Evolutionary conservation across 78 protist genomes (phyloP).

Genomic region (Polysphondylium violaceum): DNA sequence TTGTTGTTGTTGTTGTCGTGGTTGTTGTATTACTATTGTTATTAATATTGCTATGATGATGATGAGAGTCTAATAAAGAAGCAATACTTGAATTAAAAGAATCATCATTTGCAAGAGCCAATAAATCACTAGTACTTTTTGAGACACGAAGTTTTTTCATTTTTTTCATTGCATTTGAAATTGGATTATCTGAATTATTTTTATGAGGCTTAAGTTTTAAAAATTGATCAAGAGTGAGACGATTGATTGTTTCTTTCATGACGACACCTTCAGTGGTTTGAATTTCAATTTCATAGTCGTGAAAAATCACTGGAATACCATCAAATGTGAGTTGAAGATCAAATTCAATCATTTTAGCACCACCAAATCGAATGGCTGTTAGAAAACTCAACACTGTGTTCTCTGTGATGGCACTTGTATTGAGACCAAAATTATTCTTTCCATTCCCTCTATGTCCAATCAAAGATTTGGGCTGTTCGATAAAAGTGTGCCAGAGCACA

Average conservation of each 20-base stretch:
- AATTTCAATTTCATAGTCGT: conserved; percentile 78
- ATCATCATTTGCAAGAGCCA: neutral
- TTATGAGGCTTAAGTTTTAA: conserved; percentile 46
- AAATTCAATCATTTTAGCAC: conserved; percentile 82
- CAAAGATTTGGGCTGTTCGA: conserved; percentile 64
- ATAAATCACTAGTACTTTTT: conserved; percentile 53
- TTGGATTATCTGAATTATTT: neutral
- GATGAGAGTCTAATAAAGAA: no score
- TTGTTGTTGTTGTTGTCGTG: neutral
- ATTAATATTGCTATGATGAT: neutral
- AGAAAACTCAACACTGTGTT: conserved; percentile 84
- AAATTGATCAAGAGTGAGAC: conserved; percentile 63
- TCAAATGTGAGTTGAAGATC: conserved; percentile 88
- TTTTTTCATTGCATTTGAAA: conserved; percentile 15
- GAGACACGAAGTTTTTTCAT: conserved; percentile 43
- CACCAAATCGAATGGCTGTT: conserved; percentile 85
- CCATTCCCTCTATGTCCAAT: conserved; percentile 79
- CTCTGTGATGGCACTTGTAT: conserved; percentile 78
- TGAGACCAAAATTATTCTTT: conserved; percentile 72
- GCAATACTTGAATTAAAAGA: no score
- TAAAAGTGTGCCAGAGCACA: conserved; percentile 53
- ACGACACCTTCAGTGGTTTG: conserved; percentile 52
- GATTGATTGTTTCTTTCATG: conserved; percentile 52
- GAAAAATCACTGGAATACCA: conserved; percentile 81
- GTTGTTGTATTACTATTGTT: neutral